Conservation (phyloP, 768 basidiomycete species). For the Leccinum olivaceopallidum region DNA sequence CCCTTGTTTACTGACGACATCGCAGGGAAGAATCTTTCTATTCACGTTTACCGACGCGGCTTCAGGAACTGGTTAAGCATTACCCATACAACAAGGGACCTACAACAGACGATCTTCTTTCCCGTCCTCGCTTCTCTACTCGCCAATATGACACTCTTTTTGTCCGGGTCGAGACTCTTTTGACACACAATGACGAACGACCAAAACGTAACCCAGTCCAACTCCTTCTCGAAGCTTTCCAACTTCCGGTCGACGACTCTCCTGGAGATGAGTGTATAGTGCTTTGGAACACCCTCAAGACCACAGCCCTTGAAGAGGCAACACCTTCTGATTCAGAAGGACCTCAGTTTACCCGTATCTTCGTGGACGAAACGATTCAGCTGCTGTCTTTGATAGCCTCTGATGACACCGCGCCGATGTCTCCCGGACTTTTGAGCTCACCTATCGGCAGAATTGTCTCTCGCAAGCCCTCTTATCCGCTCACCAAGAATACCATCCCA, state of each 20-base stretch:
- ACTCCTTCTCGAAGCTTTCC: slow-evolving; percentile 65
- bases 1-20: slow-evolving; percentile 7
- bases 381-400: slow-evolving; percentile 51
- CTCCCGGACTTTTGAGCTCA: slow-evolving; percentile 31
- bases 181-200: slow-evolving; percentile 36
- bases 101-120: slow-evolving; percentile 46
- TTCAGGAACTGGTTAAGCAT: slow-evolving; percentile 65
- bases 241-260: slow-evolving; percentile 34
- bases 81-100: slow-evolving; percentile 57
- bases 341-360: slow-evolving; percentile 49
- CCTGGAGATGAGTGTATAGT: slow-evolving; percentile 37
- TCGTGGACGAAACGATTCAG: slow-evolving; percentile 68
- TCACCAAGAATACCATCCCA: slow-evolving; percentile 18
- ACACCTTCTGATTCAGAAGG: slow-evolving; percentile 29
- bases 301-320: slow-evolving; percentile 37
- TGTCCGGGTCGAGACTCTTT: slow-evolving; percentile 62
- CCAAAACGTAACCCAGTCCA: slow-evolving; percentile 55
- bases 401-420: slow-evolving; percentile 34
- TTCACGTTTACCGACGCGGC: slow-evolving; percentile 64
- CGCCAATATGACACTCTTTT: slow-evolving; percentile 62
- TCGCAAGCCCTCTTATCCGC: slow-evolving; percentile 35
- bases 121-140: slow-evolving; percentile 70
- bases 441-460: slow-evolving; percentile 36
- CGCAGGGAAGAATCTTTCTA: slow-evolving; percentile 57
- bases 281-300: slow-evolving; percentile 59